Conservation (phyloP, 257 asterid genomes). For the Solanum tacnaense region DNA sequence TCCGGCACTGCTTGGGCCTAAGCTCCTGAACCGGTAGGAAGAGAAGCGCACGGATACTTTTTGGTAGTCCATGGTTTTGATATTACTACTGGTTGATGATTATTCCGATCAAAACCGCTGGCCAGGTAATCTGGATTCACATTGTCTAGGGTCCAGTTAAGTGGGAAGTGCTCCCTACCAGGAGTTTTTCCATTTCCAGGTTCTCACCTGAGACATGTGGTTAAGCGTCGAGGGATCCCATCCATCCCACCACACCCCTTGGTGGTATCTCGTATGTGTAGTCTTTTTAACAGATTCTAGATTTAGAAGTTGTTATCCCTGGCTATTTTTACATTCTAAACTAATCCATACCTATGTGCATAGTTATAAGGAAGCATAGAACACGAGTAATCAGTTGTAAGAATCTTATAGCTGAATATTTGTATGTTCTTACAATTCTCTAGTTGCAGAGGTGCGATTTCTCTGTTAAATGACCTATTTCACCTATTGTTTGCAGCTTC, state of each 20-base stretch:
- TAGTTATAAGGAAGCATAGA: background rate
- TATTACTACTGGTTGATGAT: background rate
- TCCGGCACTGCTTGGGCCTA: background rate
- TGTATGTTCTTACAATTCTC: background rate
- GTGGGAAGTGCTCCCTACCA: background rate
- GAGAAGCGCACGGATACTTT: background rate
- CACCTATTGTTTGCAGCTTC: constrained; percentile 38
- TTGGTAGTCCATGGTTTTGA: background rate
- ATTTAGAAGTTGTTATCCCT: background rate
- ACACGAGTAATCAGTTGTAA: background rate
- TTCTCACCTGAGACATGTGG: background rate
- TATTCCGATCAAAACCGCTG: background rate
- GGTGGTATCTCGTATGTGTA: background rate
- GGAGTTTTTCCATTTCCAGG: background rate
- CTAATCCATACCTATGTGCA: background rate
- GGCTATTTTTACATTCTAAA: background rate
- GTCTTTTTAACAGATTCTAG: background rate
- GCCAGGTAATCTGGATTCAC: background rate
- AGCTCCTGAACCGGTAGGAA: background rate
- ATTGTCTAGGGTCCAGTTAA: background rate
- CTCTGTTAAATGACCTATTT: background rate
- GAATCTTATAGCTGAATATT: background rate
- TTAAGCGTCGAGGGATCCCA: background rate
- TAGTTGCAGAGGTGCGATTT: background rate
- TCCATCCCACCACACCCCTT: background rate